Evolutionary conservation across 2,329 filamentous ascomycete species (phyloP), one percentile per base, ranked within the genome.

Genomic region (Nemania sp.): DNA sequence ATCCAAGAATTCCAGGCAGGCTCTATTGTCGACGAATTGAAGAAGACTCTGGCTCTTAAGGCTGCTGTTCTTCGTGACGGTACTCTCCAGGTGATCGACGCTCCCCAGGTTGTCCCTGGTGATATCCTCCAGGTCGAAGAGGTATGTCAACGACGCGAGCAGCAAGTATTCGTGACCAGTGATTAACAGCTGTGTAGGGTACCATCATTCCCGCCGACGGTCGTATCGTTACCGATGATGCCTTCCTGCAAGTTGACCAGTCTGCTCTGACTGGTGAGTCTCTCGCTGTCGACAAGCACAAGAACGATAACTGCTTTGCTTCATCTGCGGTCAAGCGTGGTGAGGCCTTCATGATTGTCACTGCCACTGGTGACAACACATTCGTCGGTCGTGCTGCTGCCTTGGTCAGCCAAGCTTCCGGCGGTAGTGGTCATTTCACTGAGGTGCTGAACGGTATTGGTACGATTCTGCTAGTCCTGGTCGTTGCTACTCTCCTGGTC

Each of bases 201-300:
- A 94, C 91, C 65, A 96, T 96, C 69, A 90, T 96, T 69, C 90
- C 92, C 65, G 92, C 92, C 68, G 92, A 97, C 77, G 92, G 92
- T 69, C 89, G 89, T 67, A 89, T 96, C 70, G 87, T 95, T 65
- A 92, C 90, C 71, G 89, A 93, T 70, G 87, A 89, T 75, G 89
- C 90, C 63, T 92, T 92, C 81, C 84, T 94, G 64, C 92, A 96
- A 79, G 89, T 96, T 66, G 92, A 97, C 77, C 92, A 96, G 81
- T 96, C 92, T 62, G 87, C 91, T 75, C 92, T 96, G 74, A 96
- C 92, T 60, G 92, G 92, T 69, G 92, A 97, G 79, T 96, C 92
- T 67, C 87, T 96, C 62, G 91, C 92, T 68, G 91, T 95, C 68
- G 91, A 96, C 79, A 96, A 95, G 83, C 88, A 91, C 80, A 85